Conservation (phyloP, 176 grass and related monocot species). For the Oryza punctata region DNA sequence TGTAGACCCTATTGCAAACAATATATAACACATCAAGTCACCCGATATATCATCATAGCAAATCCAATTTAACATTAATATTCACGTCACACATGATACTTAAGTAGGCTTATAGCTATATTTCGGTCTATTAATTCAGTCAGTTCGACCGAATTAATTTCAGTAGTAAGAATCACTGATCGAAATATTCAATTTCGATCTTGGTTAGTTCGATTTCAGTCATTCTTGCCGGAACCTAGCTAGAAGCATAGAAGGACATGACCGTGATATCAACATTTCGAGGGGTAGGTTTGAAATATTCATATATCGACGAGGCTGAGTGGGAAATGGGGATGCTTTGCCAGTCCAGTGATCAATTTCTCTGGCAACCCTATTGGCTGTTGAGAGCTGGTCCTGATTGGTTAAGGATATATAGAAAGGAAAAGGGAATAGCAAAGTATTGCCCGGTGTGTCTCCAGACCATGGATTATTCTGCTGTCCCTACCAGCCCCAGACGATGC, state of each 20-base stretch:
- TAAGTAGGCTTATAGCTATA: too few relatives aligned
- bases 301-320: neutral
- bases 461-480: conserved; percentile 46
- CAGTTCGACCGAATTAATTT: too few relatives aligned
- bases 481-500: neutral
- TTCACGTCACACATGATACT: too few relatives aligned
- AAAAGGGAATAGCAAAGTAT: conserved; percentile 14
- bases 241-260: neutral
- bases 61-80: too few relatives aligned
- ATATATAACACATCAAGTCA: too few relatives aligned
- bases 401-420: conserved; percentile 20
- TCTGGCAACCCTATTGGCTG: conserved; percentile 17
- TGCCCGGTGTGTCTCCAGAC: conserved; percentile 46
- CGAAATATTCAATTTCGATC: too few relatives aligned
- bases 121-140: too few relatives aligned
- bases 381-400: conserved; percentile 32
- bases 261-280: neutral
- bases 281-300: neutral
- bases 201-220: too few relatives aligned
- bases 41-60: too few relatives aligned
- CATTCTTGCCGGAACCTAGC: too few relatives aligned
- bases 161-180: too few relatives aligned
- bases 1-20: too few relatives aligned
- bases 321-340: neutral
- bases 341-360: conserved; percentile 22